Conservation (phyloP, 2,329 filamentous ascomycete species). For the Colletotrichum paranaense region DNA sequence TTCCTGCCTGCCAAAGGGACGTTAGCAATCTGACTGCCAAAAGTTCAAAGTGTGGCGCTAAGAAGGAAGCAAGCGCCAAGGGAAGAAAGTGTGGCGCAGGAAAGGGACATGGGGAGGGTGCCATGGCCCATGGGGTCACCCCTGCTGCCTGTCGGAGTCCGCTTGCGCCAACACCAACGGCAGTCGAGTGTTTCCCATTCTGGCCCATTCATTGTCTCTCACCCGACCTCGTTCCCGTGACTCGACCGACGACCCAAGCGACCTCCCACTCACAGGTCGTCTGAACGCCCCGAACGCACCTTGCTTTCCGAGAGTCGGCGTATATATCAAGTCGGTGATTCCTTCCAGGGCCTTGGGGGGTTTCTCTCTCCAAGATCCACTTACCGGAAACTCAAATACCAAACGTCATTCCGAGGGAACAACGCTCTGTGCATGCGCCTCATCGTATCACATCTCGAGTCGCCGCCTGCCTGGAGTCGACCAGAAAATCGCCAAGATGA, state of each 20-base stretch:
- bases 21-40: not conserved
- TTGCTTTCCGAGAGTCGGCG: not conserved
- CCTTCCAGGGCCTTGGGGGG: not conserved
- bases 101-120: not conserved
- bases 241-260: constrained; percentile 21
- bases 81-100: constrained; percentile 24
- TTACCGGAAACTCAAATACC: constrained; percentile 20
- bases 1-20: not conserved
- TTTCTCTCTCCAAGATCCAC: not conserved
- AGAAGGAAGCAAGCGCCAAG: not conserved
- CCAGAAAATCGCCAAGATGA: constrained; percentile 57
- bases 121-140: constrained; percentile 3
- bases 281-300: constrained; percentile 11
- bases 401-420: constrained; percentile 11
- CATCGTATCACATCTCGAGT: not conserved
- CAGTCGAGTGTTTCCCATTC: constrained; percentile 29
- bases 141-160: constrained; percentile 32
- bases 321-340: constrained; percentile 20
- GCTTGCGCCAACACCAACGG: constrained; percentile 10
- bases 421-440: constrained; percentile 23
- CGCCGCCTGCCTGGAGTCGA: not conserved
- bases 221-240: constrained; percentile 34
- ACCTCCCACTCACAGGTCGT: constrained; percentile 14
- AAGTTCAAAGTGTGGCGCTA: constrained; percentile 12
- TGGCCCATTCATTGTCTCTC: constrained; percentile 24